Conservation (phyloP, 495 filamentous ascomycete species). For the Aspergillus coremiiformis region DNA sequence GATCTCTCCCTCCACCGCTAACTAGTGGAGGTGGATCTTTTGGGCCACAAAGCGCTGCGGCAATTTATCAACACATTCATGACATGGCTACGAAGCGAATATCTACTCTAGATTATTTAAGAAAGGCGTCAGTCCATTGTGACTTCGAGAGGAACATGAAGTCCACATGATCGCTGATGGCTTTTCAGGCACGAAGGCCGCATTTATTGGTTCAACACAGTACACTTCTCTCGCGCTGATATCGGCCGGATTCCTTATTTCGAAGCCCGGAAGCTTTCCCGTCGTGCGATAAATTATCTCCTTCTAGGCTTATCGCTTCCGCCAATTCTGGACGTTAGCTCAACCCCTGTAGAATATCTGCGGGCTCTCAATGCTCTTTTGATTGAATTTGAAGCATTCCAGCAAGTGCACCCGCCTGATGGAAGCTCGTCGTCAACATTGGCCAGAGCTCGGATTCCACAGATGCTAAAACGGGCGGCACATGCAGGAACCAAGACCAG, state of each 20-base stretch:
- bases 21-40: slow-evolving; percentile 30
- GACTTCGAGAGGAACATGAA: neutral
- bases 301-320: slow-evolving; percentile 88
- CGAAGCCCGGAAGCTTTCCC: slow-evolving; percentile 69
- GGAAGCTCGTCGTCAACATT: slow-evolving; percentile 63
- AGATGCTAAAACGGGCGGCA: slow-evolving; percentile 77
- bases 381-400: slow-evolving; percentile 86
- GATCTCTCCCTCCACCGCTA: slow-evolving; percentile 23
- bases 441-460: slow-evolving; percentile 67
- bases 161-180: neutral
- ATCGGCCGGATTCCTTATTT: slow-evolving; percentile 78
- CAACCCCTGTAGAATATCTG: slow-evolving; percentile 74
- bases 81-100: slow-evolving; percentile 88
- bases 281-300: slow-evolving; percentile 86
- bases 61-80: slow-evolving; percentile 76
- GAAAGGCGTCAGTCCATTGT: slow-evolving; percentile 67
- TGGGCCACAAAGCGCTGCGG: slow-evolving; percentile 55
- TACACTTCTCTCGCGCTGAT: slow-evolving; percentile 80
- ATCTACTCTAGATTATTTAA: slow-evolving; percentile 88
- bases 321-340: slow-evolving; percentile 76
- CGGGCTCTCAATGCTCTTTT: slow-evolving; percentile 80
- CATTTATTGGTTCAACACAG: slow-evolving; percentile 95
- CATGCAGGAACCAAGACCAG: slow-evolving; percentile 58
- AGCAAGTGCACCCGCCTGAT: slow-evolving; percentile 72
- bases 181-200: slow-evolving; percentile 72